These are phyloP conservation scores for Boeremia exigua DNA, from an alignment of 2,329 filamentous ascomycete species.

Conservation along the genomic window DNA sequence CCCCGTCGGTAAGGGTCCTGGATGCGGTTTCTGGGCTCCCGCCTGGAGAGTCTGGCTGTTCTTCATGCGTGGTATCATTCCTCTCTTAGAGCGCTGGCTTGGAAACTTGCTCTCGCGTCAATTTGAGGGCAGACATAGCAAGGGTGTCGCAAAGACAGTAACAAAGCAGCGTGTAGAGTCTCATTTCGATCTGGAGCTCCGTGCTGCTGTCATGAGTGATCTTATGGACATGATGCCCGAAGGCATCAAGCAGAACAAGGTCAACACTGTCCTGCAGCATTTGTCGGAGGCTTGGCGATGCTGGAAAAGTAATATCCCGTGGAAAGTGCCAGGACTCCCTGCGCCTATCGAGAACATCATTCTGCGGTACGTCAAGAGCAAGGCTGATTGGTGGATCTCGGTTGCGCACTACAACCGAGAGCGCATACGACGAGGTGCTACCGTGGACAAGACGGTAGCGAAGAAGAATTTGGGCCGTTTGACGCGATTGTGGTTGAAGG, in stretches of 20 bases:
- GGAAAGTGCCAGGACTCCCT: conserved; percentile 96
- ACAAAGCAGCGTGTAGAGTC: conserved; percentile 99
- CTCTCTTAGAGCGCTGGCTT: conserved; percentile 93
- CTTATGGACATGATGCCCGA: conserved; percentile 99
- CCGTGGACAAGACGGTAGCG: conserved; percentile 97
- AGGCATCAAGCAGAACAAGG: conserved; percentile 99
- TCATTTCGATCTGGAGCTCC: conserved; percentile 95
- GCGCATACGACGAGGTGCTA: conserved; percentile 92
- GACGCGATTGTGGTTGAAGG: conserved; percentile 95
- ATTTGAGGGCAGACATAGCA: conserved; percentile 97
- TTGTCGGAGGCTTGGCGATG: conserved; percentile 98
- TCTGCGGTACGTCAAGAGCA: conserved; percentile 96
- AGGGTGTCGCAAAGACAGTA: conserved; percentile 97
- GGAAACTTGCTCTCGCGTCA: conserved; percentile 96
- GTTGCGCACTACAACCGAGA: conserved; percentile 99
- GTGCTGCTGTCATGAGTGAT: conserved; percentile 98
- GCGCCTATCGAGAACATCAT: conserved; percentile 99
- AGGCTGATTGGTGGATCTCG: conserved; percentile 99
- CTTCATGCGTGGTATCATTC: conserved; percentile 98
- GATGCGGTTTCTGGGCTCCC: conserved; percentile 98
- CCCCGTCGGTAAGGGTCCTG: conserved; percentile 94
- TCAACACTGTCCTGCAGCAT: conserved; percentile 97
- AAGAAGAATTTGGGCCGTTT: conserved; percentile 98
- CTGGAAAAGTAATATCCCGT: conserved; percentile 99
- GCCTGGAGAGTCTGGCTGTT: conserved; percentile 99